Percentiles rank a stretch among this genome's conserved stretches.
These are phyloP conservation scores for Carnegiea gigantea DNA, from an alignment of 179 eudicot species.

Conservation along the genomic window DNA sequence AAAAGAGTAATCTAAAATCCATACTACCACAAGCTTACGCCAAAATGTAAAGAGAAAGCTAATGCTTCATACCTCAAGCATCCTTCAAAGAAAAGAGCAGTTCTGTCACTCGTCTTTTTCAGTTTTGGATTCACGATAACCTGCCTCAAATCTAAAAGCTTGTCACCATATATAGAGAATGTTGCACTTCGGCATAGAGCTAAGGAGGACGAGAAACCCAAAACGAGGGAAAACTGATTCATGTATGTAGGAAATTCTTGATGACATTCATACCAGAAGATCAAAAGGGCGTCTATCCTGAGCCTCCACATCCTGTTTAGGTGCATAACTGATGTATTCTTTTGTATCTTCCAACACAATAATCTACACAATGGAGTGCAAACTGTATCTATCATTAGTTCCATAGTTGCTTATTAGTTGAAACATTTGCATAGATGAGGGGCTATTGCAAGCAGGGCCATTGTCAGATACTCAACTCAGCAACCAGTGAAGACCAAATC, in stretches of 20 bases:
- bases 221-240: neutral
- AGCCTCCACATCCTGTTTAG: slow-evolving; percentile 69
- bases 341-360: slow-evolving; percentile 86
- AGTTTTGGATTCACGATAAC: slow-evolving; percentile 82
- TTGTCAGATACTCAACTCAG: no score
- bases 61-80: slow-evolving; percentile 68
- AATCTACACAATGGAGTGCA: slow-evolving; percentile 48
- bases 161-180: slow-evolving; percentile 30
- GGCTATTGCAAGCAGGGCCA: neutral
- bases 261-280: slow-evolving; percentile 62
- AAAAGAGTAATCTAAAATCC: neutral
- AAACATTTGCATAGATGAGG: neutral
- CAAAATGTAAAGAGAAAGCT: neutral
- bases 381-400: neutral
- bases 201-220: slow-evolving; percentile 3
- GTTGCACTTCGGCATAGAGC: slow-evolving; percentile 8
- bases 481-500: neutral
- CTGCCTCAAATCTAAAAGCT: slow-evolving; percentile 52
- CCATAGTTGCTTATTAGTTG: neutral
- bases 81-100: slow-evolving; percentile 92
- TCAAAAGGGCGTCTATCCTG: slow-evolving; percentile 83
- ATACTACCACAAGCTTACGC: neutral
- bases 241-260: neutral
- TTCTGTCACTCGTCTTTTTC: slow-evolving; percentile 59
- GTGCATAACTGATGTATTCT: slow-evolving; percentile 77